These are phyloP conservation scores for Casuarina cunninghamiana DNA, from an alignment of 306 rosid genomes.

Conservation along the genomic window DNA sequence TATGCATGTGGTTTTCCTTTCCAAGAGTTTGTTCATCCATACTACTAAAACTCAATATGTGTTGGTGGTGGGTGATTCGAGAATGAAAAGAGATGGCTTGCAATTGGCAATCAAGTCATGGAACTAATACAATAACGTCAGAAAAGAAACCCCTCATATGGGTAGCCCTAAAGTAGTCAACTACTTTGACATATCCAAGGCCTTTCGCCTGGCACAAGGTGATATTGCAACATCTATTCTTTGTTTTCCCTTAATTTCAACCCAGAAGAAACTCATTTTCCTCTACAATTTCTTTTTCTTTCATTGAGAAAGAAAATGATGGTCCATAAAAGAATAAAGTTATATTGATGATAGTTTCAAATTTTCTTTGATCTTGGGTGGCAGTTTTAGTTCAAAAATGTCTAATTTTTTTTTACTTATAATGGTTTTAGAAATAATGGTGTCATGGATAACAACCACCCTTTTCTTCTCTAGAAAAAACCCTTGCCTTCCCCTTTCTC, in stretches of 20 bases:
- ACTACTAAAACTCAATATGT: conserved; percentile 14
- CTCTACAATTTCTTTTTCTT: neutral
- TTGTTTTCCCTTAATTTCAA: neutral
- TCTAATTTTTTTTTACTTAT: too few species aligned
- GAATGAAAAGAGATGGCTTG: conserved; percentile 50
- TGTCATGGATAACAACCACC: too few species aligned
- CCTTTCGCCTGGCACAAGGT: conserved; percentile 29
- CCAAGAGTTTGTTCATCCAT: neutral
- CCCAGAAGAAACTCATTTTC: too few species aligned
- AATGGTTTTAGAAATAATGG: too few species aligned
- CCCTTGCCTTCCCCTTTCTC: too few species aligned
- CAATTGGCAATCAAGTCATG: conserved; percentile 62
- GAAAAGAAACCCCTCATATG: conserved; percentile 43
- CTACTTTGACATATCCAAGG: conserved; percentile 42
- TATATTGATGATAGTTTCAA: too few species aligned
- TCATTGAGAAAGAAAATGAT: neutral
- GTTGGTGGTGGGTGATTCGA: conserved; percentile 59
- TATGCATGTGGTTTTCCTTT: conserved; percentile 6
- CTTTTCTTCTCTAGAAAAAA: too few species aligned
- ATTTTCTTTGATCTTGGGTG: too few species aligned
- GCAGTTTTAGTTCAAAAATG: too few species aligned
- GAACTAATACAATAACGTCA: conserved; percentile 72
- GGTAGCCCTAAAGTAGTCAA: conserved; percentile 73
- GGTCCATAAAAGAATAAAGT: too few species aligned
- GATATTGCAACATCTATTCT: neutral